Evolutionary conservation across 2,329 filamentous ascomycete genomes (phyloP).

Genomic region (Rutstroemia sp.): DNA sequence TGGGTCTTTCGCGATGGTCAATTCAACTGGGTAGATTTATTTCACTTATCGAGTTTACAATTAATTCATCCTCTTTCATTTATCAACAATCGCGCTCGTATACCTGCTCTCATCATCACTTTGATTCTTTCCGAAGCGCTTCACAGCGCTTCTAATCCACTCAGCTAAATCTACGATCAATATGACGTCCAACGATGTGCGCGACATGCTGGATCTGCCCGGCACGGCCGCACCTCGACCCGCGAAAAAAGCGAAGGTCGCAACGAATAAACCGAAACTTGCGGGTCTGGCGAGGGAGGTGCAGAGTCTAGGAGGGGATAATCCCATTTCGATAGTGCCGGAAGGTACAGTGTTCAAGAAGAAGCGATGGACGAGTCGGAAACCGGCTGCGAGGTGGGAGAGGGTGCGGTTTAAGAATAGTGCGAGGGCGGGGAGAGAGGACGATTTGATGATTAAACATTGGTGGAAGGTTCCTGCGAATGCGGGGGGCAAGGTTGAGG

Average conservation of each 20-base stretch:
- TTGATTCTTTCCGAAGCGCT: background rate
- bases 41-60: background rate
- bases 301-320: slow-evolving; percentile 57
- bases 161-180: slow-evolving; percentile 15
- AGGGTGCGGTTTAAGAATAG: slow-evolving; percentile 68
- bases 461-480: slow-evolving; percentile 59
- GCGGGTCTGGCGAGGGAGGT: slow-evolving; percentile 60
- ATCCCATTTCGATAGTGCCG: slow-evolving; percentile 59
- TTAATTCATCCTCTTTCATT: background rate
- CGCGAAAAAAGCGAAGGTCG: slow-evolving; percentile 67
- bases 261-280: slow-evolving; percentile 50
- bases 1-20: background rate
- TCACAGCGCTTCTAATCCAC: background rate
- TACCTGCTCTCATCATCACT: background rate
- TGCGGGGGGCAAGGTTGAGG: slow-evolving; percentile 37
- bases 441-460: slow-evolving; percentile 62
- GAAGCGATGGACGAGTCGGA: slow-evolving; percentile 45
- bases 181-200: slow-evolving; percentile 74
- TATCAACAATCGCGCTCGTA: background rate
- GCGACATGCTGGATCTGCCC: slow-evolving; percentile 80
- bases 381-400: slow-evolving; percentile 57
- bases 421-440: slow-evolving; percentile 45
- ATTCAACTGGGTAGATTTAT: background rate
- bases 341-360: slow-evolving; percentile 54
- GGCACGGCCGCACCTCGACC: slow-evolving; percentile 45